Evolutionary conservation across 1,284 basidiomycete genomes (phyloP), one percentile per base, ranked within the genome.

Genomic region (Psilocybe mexicana): DNA sequence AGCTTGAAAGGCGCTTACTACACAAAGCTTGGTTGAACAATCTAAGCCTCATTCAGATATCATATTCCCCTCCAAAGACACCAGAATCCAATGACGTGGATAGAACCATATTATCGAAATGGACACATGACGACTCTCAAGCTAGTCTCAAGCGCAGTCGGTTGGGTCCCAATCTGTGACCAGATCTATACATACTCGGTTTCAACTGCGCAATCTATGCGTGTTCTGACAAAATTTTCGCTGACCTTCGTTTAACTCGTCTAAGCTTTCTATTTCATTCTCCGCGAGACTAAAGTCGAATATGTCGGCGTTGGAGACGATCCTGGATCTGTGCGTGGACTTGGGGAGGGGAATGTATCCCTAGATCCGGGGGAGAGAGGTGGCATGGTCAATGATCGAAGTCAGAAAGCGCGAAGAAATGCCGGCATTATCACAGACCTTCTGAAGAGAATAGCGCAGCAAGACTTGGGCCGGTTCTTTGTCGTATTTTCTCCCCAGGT

Each of bases 371-470:
- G 40, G 12, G 30, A 40, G 52, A 28, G 48, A 18, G 12, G 18
- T 18, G 18, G 6, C 10, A 48, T 26, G 43, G 36, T 5, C 10
- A 35, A 12, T 35, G n/a, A n/a, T 14, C 18, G 3, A 46, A 30
- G 40, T 24, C 5, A 33, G 43, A 14, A 18, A 23, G 35, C 23
- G 38, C 38, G 48, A 40, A 51, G 43, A 30, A 43, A 2, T 35
- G 58, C 14, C 14, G 59, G 18, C 18, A 18, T n/a, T 18, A 28
- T 48, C 14, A 55, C 75, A 51, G 66, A 87, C 88, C 84, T 90
- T 82, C 79, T 90, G 91, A n/a, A 94, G 70, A 11, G 84, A 88
- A 76, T 88, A 93, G 14, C 90, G 78, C 36, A 93, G 74, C 45
- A 93, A 76, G 44, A 94, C 75, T 65, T 93, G 90, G 0, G 87